Evolutionary conservation across 805 yeast species (phyloP), one percentile per base, ranked within the genome.

Genomic region (Yamadazyma sp.): DNA sequence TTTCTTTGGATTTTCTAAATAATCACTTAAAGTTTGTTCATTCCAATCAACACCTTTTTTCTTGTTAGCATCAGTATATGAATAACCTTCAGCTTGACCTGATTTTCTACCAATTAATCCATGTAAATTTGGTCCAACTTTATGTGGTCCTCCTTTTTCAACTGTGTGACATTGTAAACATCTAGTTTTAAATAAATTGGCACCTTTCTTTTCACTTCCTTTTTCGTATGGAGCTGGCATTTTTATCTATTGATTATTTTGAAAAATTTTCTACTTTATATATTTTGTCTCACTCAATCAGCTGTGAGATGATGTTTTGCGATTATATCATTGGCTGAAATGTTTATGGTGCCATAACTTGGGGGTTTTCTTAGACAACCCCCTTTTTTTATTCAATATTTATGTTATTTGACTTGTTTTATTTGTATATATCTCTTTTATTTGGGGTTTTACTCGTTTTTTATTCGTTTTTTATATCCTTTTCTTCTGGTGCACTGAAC

Each of bases 1-100:
- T 77, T 93, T 93, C 94, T 93, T 93, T 75, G 98, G 98, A 86
- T 93, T 93, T 73, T 85, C 95, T 70, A 93, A 80, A 83, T 93
- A 93, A 69, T 86, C 95, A 55, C 83, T 76, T 84, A 93, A 78
- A 67, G 87, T 78, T 64, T 88, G 88, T 60, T 80, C 88, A 50
- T 60, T 54, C 98, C 98, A 93, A 42, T 55, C 54, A 46, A 93
- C 95, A 62, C 88, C 94, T 74, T 88, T 88, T 76, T 82, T 83
- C 80, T 86, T 86, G 86, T 91, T 91, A 65, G 98, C 98, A 53
- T 93, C 98, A 40, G 98, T 88, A 81, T 86, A 93, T 34, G 96
- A 82, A 80, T 72, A 93, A 50, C 98, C 98, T 40, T 69, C 82
- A 58, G 95, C 95, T 62, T 74, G 69, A 69, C 98, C 98, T 34